Evolutionary conservation across 23 red algal genomes (phyloP).

Genomic region (Gracilaria caudata): DNA sequence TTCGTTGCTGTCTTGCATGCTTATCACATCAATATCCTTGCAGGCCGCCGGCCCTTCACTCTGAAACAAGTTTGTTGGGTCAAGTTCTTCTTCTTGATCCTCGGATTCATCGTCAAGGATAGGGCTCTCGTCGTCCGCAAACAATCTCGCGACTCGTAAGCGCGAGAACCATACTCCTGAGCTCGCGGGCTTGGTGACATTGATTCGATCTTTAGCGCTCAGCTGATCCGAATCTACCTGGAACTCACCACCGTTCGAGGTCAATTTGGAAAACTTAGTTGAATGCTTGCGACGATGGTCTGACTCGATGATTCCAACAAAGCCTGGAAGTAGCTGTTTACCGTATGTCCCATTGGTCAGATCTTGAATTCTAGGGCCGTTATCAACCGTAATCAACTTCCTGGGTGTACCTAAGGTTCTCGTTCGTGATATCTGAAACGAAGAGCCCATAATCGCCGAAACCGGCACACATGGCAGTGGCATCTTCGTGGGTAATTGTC

Average conservation of each 20-base stretch:
- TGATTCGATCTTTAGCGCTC: not conserved
- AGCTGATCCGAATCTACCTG: not conserved
- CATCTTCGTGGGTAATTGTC: not conserved
- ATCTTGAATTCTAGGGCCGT: too few relatives aligned
- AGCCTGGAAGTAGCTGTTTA: not conserved
- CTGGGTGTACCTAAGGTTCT: slow-evolving; percentile 33
- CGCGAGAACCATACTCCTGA: slow-evolving; percentile 30
- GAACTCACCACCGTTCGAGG: not conserved
- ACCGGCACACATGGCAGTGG: slow-evolving; percentile 30
- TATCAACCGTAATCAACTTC: slow-evolving; percentile 5
- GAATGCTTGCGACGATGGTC: slow-evolving; percentile 17
- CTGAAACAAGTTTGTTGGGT: slow-evolving; percentile 30
- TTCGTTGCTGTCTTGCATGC: not conserved
- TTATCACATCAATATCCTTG: slow-evolving; percentile 9
- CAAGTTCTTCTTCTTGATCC: slow-evolving; percentile 34
- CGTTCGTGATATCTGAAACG: slow-evolving; percentile 42
- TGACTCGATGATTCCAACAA: slow-evolving; percentile 24
- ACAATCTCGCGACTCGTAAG: slow-evolving; percentile 14
- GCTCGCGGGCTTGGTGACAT: not conserved
- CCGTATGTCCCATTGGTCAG: not conserved
- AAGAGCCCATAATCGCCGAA: slow-evolving; percentile 33
- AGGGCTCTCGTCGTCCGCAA: slow-evolving; percentile 8
- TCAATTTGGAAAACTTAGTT: not conserved
- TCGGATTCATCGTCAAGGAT: slow-evolving; percentile 3
- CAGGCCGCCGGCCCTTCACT: slow-evolving; percentile 2